phyloP scores from a whole-genome alignment of 345 rosid species.

The Anacardium occidentale region DNA sequence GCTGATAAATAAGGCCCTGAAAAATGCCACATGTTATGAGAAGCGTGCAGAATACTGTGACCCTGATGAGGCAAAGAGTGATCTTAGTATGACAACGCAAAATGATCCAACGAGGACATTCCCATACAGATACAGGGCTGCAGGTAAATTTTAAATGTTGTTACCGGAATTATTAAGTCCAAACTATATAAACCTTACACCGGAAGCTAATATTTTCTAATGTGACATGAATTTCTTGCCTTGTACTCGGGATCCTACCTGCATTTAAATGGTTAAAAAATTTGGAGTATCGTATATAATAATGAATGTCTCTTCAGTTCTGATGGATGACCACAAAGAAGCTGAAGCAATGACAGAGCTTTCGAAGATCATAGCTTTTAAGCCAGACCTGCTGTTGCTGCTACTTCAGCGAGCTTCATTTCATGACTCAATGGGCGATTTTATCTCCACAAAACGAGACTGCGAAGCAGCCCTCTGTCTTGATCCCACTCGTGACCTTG shows the following conservation, averaged over 20 bases:
- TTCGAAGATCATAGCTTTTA: constrained; percentile 71
- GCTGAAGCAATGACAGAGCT: constrained; percentile 86
- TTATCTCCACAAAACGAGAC: constrained; percentile 55
- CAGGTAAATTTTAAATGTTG: constrained; percentile 59
- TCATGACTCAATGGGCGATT: constrained; percentile 75
- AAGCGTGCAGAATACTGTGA: constrained; percentile 97
- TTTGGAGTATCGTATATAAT: constrained; percentile 12
- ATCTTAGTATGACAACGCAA: constrained; percentile 72
- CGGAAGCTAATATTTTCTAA: too few relatives aligned
- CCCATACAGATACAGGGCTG: constrained; percentile 97
- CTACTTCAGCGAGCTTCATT: constrained; percentile 94
- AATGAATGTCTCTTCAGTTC: constrained; percentile 47
- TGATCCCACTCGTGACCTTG: constrained; percentile 61
- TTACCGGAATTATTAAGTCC: background rate
- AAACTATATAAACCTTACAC: too few relatives aligned
- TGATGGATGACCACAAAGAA: constrained; percentile 97
- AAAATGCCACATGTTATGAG: constrained; percentile 90
- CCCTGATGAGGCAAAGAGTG: constrained; percentile 85
- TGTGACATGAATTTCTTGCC: too few relatives aligned
- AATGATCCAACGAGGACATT: constrained; percentile 95
- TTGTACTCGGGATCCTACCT: too few relatives aligned
- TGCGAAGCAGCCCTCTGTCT: constrained; percentile 97
- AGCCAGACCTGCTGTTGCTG: constrained; percentile 80
- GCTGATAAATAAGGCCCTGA: constrained; percentile 84
- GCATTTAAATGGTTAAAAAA: background rate